These are phyloP conservation scores for Thielaviopsis populi DNA, from an alignment of 2,329 filamentous ascomycete genomes.

Conservation along the genomic window DNA sequence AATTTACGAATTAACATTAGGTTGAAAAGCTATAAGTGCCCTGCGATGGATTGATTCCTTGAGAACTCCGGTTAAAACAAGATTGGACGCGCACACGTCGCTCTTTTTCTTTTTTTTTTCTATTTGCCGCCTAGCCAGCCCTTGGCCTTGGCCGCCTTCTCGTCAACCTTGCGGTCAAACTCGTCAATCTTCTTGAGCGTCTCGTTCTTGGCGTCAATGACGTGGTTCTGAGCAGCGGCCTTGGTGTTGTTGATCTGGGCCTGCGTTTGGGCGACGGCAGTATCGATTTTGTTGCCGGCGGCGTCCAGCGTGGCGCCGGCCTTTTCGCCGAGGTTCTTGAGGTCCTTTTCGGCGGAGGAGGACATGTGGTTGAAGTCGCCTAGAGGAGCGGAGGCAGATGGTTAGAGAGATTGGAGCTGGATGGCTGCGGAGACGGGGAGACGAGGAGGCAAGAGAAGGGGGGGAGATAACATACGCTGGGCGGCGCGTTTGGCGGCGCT, in stretches of 20 bases:
- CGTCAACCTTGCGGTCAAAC: slow-evolving; percentile 69
- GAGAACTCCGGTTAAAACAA: background rate
- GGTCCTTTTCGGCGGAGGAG: slow-evolving; percentile 48
- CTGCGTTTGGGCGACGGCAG: slow-evolving; percentile 41
- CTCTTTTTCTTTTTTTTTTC: background rate
- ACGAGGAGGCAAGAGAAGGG: background rate
- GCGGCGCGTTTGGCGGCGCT: slow-evolving; percentile 49
- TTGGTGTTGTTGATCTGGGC: slow-evolving; percentile 46
- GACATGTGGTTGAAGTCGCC: slow-evolving; percentile 62
- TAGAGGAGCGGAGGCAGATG: slow-evolving; percentile 26
- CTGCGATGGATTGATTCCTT: background rate
- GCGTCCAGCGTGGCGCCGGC: slow-evolving; percentile 53
- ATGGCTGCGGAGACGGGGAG: too few species aligned
- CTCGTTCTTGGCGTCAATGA: slow-evolving; percentile 48
- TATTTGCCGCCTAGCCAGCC: slow-evolving; percentile 67
- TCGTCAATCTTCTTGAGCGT: slow-evolving; percentile 61
- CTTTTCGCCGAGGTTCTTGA: slow-evolving; percentile 32
- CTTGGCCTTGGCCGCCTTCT: slow-evolving; percentile 69
- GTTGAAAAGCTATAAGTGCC: background rate
- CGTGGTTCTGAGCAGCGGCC: slow-evolving; percentile 42
- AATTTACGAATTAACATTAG: background rate
- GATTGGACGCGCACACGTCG: background rate
- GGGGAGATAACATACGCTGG: slow-evolving; percentile 47
- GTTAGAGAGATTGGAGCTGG: background rate
- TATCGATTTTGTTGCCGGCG: slow-evolving; percentile 33